These are phyloP conservation scores for Leccinum cinnamomeum DNA, from an alignment of 1,284 basidiomycete species.

Conservation along the genomic window DNA sequence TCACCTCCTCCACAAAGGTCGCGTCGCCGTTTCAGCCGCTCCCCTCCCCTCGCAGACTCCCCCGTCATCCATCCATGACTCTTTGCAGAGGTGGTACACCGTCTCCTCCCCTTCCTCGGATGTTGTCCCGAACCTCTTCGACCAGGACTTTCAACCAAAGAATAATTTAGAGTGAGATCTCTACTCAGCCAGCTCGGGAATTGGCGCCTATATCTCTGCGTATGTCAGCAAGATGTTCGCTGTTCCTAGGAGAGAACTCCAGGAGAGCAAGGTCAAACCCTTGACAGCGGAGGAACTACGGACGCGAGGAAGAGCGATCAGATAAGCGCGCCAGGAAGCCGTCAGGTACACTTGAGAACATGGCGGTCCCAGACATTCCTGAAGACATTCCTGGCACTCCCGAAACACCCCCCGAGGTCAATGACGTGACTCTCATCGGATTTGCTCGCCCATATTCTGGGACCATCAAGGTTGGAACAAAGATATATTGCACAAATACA, in stretches of 20 bases:
- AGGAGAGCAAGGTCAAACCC: slow-evolving; percentile 78
- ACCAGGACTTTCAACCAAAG: slow-evolving; percentile 57
- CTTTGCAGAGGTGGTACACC: too few species aligned
- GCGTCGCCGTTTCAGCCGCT: too few species aligned
- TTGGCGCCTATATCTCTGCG: slow-evolving; percentile 68
- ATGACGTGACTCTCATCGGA: slow-evolving; percentile 76
- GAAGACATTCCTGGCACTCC: slow-evolving; percentile 17
- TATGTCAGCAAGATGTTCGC: slow-evolving; percentile 99
- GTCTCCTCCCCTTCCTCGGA: slow-evolving; percentile 44
- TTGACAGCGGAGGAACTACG: slow-evolving; percentile 90
- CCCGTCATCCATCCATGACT: too few species aligned
- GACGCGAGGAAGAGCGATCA: slow-evolving; percentile 61
- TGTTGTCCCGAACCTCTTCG: slow-evolving; percentile 81
- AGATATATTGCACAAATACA: slow-evolving; percentile 81
- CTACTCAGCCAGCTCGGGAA: slow-evolving; percentile 65
- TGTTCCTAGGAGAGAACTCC: slow-evolving; percentile 76
- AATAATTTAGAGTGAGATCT: slow-evolving; percentile 84
- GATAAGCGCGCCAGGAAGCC: slow-evolving; percentile 47
- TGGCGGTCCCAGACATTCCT: slow-evolving; percentile 22
- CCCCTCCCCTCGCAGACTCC: too few species aligned
- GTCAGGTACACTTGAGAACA: slow-evolving; percentile 30
- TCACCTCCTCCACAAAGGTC: too few species aligned
- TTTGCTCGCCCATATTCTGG: slow-evolving; percentile 96
- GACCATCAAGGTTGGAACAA: slow-evolving; percentile 66
- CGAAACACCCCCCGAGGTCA: slow-evolving; percentile 21